A percentile compares a stretch with the other conserved stretches of the same genome.
Evolutionary conservation across 306 rosid genomes (phyloP).

Genomic region (Spatholobus suberectus): DNA sequence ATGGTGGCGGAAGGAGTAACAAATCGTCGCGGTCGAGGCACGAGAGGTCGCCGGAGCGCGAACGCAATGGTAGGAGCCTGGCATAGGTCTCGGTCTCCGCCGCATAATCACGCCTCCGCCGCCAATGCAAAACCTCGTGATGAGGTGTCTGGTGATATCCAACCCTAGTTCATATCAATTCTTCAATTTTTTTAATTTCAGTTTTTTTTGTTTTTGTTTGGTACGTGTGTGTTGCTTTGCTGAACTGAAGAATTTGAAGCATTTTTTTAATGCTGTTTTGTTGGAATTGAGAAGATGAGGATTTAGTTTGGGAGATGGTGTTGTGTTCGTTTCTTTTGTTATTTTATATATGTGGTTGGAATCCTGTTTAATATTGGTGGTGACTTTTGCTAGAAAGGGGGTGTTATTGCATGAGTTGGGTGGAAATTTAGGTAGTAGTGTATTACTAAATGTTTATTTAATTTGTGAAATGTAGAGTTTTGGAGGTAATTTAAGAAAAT

Average conservation of each 20-base stretch:
- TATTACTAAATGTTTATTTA: not conserved
- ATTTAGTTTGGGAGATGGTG: not conserved
- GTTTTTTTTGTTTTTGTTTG: constrained; percentile 3
- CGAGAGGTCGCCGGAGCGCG: constrained; percentile 55
- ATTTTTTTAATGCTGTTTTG: not conserved
- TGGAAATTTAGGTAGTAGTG: not conserved
- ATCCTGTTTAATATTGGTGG: not conserved
- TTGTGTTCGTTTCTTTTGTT: not conserved
- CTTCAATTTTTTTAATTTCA: not conserved
- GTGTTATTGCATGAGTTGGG: not conserved
- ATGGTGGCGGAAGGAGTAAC: not conserved
- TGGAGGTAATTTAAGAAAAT: not conserved
- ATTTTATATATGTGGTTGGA: constrained; percentile 9
- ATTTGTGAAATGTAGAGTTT: constrained; percentile 14
- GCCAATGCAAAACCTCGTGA: constrained; percentile 61
- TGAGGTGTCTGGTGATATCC: constrained; percentile 99
- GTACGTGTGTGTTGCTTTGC: not conserved
- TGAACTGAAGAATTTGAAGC: constrained; percentile 4
- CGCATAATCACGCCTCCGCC: constrained; percentile 26
- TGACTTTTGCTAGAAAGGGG: not conserved
- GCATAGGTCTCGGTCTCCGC: constrained; percentile 65
- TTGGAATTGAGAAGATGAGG: constrained; percentile 17
- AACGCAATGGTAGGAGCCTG: constrained; percentile 56
- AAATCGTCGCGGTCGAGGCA: constrained; percentile 67
- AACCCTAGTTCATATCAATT: constrained; percentile 49